phyloP scores from a whole-genome alignment of 331 rosid genomes.

The Dryas integrifolia region DNA sequence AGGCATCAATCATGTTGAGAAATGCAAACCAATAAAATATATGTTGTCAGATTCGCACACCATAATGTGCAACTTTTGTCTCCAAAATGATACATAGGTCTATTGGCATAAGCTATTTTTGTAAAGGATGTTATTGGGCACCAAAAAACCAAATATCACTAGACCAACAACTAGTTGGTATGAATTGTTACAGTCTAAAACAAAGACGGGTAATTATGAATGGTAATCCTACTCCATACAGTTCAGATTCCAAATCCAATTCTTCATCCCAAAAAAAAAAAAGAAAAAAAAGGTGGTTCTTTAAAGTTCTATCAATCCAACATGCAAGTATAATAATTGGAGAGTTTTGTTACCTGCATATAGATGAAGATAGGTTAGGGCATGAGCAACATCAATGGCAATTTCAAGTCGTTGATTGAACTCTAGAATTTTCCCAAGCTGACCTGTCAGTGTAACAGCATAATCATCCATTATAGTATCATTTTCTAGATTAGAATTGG shows the following conservation, averaged over 20 bases:
- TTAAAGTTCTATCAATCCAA: not conserved
- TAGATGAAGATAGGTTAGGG: slow-evolving; percentile 78
- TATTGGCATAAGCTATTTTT: too few species aligned
- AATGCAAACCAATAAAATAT: not conserved
- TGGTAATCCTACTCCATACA: too few species aligned
- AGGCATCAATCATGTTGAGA: slow-evolving; percentile 20
- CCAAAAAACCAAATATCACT: too few species aligned
- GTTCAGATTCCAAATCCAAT: not conserved
- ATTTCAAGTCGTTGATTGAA: slow-evolving; percentile 96
- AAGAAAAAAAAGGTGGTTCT: not conserved
- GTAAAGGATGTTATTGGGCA: too few species aligned
- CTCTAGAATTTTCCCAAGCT: slow-evolving; percentile 68
- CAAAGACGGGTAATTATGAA: too few species aligned
- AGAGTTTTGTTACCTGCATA: slow-evolving; percentile 67
- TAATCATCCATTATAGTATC: slow-evolving; percentile 14
- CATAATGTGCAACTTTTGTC: too few species aligned
- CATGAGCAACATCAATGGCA: slow-evolving; percentile 96
- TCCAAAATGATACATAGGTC: too few species aligned
- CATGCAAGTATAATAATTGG: not conserved
- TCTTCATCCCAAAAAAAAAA: not conserved
- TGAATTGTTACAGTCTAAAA: too few species aligned
- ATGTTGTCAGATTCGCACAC: too few species aligned
- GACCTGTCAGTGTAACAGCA: slow-evolving; percentile 52
- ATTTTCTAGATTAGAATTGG: slow-evolving; percentile 15
- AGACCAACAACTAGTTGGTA: not conserved